phyloP scores from a whole-genome alignment of 2,329 filamentous ascomycete species.

The Mariannaea sp. region DNA sequence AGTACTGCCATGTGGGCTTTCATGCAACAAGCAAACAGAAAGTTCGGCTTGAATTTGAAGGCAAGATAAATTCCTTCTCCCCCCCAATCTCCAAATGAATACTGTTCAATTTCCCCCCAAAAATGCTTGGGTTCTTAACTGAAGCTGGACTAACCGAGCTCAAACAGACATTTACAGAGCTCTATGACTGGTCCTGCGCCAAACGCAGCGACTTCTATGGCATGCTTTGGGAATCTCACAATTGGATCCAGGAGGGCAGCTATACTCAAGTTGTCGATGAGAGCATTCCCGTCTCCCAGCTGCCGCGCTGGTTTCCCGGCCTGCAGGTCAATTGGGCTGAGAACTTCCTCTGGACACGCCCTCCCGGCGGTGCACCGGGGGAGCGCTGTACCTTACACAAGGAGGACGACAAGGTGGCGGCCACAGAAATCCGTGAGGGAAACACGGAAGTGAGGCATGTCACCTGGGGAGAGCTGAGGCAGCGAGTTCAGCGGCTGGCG shows the following conservation, averaged over 20 bases:
- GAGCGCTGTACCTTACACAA: constrained; percentile 62
- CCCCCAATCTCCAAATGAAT: too few relatives aligned
- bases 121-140: not conserved
- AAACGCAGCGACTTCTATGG: constrained; percentile 68
- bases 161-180: constrained; percentile 68
- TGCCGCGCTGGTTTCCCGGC: constrained; percentile 80
- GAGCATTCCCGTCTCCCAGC: constrained; percentile 67
- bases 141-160: constrained; percentile 48
- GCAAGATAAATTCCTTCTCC: constrained; percentile 45
- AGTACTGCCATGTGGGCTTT: constrained; percentile 69
- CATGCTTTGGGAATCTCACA: constrained; percentile 63
- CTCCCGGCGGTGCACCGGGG: constrained; percentile 47
- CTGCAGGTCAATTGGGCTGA: constrained; percentile 78
- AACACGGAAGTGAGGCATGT: constrained; percentile 59
- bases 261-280: constrained; percentile 70
- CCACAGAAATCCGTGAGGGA: constrained; percentile 75
- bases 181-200: constrained; percentile 71
- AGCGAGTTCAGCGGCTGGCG: constrained; percentile 61
- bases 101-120: too few relatives aligned
- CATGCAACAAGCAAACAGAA: constrained; percentile 67
- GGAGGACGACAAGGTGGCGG: constrained; percentile 70
- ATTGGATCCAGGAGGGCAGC: constrained; percentile 66
- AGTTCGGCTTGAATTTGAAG: constrained; percentile 60
- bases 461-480: constrained; percentile 70
- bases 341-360: constrained; percentile 71